Conservation (phyloP, 2,329 filamentous ascomycete genomes). For the Xylariaceae sp. region DNA sequence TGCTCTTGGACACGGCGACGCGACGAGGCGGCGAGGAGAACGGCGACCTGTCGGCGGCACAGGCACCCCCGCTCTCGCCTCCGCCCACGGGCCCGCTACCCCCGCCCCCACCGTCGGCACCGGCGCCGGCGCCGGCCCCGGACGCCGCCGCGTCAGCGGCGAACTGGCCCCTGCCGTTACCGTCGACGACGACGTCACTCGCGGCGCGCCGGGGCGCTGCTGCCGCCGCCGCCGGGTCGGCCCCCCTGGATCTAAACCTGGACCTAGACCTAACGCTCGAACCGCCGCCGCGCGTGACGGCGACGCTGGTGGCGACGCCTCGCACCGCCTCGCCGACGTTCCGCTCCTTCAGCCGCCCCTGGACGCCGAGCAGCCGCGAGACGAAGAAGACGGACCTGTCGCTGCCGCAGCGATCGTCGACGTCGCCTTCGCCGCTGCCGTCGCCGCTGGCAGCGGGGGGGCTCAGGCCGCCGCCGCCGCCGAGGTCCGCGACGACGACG, state of each 20-base stretch:
- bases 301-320: constrained; percentile 8
- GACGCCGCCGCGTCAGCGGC: constrained; percentile 4
- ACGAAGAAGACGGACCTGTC: not conserved
- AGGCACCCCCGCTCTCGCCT: not conserved
- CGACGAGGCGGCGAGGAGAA: too few species aligned
- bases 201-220: too few species aligned
- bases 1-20: too few species aligned
- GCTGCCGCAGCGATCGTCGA: not conserved
- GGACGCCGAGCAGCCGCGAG: constrained; percentile 7
- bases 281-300: constrained; percentile 9
- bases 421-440: not conserved
- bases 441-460: constrained; percentile 1
- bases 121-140: constrained; percentile 3
- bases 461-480: constrained; percentile 5
- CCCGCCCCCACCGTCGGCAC: not conserved
- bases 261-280: constrained; percentile 1
- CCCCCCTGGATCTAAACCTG: too few species aligned
- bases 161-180: constrained; percentile 12
- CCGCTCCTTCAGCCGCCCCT: constrained; percentile 16
- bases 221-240: too few species aligned
- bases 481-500: constrained; percentile 9
- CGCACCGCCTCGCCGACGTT: constrained; percentile 19
- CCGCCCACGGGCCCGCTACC: not conserved
- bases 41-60: not conserved
- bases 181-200: too few species aligned